These are phyloP conservation scores for Avena insularis DNA, from an alignment of 176 grass and related monocot genomes.

Conservation along the genomic window DNA sequence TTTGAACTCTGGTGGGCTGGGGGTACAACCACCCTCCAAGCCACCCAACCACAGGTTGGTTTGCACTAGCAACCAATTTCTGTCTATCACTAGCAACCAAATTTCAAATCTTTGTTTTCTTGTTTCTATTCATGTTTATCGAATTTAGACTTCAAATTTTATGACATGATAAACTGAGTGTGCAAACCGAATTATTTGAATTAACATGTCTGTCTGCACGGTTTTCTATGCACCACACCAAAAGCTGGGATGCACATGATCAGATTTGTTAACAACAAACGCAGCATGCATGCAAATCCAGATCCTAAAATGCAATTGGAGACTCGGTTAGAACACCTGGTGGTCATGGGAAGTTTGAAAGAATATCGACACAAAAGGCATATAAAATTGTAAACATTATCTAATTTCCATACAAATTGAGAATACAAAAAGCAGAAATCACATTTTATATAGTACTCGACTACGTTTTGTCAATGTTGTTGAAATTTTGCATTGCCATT, in stretches of 20 bases:
- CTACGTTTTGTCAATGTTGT: too few relatives aligned
- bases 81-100: too few relatives aligned
- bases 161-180: not conserved
- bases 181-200: not conserved
- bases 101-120: too few relatives aligned
- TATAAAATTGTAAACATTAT: not conserved
- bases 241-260: not conserved
- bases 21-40: too few relatives aligned
- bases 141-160: not conserved
- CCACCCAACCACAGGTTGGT: too few relatives aligned
- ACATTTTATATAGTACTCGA: not conserved
- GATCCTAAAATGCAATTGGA: not conserved
- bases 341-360: not conserved
- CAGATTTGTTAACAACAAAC: constrained; percentile 2
- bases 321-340: not conserved
- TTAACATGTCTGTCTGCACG: not conserved
- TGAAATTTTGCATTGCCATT: not conserved
- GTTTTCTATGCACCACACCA: not conserved
- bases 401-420: not conserved
- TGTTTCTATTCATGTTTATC: not conserved
- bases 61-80: too few relatives aligned
- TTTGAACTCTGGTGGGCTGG: too few relatives aligned
- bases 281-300: constrained; percentile 14
- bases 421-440: not conserved
- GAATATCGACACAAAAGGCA: not conserved